phyloP scores from a whole-genome alignment of 208 protist species.

The Naegleria gruberi region DNA sequence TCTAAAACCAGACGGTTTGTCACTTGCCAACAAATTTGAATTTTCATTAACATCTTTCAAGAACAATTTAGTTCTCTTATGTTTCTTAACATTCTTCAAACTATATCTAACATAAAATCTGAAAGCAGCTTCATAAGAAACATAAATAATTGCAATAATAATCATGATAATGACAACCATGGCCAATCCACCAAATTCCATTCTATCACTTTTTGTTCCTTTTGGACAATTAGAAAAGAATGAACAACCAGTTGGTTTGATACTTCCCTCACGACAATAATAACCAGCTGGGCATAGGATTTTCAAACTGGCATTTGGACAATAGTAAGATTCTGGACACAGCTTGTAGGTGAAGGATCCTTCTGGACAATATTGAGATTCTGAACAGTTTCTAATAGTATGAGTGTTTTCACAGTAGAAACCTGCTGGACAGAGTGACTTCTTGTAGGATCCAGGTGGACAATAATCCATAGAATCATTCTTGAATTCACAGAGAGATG shows the following conservation, averaged over 20 bases:
- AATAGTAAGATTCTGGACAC: conserved; percentile 29
- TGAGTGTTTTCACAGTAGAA: background rate
- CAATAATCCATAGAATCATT: background rate
- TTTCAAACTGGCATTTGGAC: background rate
- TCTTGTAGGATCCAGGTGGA: background rate
- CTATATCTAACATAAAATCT: background rate
- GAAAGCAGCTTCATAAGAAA: background rate
- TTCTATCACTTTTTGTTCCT: background rate
- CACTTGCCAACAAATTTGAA: background rate
- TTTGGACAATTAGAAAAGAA: background rate
- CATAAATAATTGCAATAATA: background rate
- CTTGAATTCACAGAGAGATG: background rate
- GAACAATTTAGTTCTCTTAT: background rate
- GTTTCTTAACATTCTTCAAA: background rate
- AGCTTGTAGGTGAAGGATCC: conserved; percentile 4
- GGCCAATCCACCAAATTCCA: background rate
- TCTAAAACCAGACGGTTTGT: background rate
- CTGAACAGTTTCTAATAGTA: background rate
- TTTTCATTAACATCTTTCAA: background rate
- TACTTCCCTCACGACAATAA: conserved; percentile 21
- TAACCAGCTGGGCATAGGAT: conserved; percentile 21
- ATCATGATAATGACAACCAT: background rate
- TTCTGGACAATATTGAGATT: conserved; percentile 13
- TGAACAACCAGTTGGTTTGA: background rate
- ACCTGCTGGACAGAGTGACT: background rate